A percentile compares a stretch with the other conserved stretches of the same genome.
Conservation (phyloP, 176 grass and related monocot genomes). For the Rhynchospora pubera region DNA sequence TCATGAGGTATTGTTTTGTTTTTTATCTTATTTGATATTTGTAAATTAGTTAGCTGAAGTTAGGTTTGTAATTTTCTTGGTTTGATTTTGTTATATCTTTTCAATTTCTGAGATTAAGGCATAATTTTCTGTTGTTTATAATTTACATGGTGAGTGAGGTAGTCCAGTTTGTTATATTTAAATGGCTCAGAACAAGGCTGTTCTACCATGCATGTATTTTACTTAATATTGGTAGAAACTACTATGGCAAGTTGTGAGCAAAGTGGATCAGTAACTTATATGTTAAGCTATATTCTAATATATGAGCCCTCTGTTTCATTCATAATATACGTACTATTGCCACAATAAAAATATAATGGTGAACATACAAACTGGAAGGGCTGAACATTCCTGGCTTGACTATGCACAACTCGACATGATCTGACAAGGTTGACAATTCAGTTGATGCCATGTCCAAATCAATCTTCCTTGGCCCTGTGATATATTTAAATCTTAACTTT, state of each 20-base stretch:
- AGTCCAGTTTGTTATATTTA: background rate
- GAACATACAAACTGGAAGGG: background rate
- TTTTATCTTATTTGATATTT: background rate
- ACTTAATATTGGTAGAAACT: background rate
- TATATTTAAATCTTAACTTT: background rate
- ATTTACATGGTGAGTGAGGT: background rate
- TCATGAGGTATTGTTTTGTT: constrained; percentile 52
- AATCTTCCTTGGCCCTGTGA: background rate
- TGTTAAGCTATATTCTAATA: background rate
- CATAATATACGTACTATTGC: background rate
- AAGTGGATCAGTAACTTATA: background rate
- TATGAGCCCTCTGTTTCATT: background rate
- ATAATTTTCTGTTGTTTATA: background rate
- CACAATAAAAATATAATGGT: background rate
- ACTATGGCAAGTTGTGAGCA: background rate
- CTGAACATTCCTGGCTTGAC: background rate
- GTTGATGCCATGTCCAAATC: background rate
- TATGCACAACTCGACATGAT: background rate
- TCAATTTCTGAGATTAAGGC: background rate
- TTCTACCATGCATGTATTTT: background rate
- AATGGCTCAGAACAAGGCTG: background rate
- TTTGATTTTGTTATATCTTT: background rate
- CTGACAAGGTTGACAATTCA: background rate
- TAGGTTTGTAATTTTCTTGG: background rate
- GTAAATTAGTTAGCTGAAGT: background rate